phyloP scores from a whole-genome alignment of 768 basidiomycete species.

The Boletus reticulatus region DNA sequence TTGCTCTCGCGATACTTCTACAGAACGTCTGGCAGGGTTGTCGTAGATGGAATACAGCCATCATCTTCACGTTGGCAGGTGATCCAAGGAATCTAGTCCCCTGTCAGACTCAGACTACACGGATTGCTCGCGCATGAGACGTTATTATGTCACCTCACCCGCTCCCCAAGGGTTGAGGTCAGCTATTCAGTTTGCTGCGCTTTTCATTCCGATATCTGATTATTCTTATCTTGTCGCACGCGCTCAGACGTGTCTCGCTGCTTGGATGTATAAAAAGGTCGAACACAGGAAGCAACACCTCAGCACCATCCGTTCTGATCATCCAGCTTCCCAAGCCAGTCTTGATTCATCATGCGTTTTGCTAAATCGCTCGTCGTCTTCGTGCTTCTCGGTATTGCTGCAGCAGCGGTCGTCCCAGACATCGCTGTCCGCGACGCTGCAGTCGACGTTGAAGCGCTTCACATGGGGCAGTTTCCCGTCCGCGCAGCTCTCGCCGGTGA shows the following conservation, averaged over 20 bases:
- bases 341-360: slow-evolving; percentile 7
- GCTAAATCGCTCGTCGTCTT: slow-evolving; percentile 5
- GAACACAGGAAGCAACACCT: background rate
- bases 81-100: background rate
- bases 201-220: background rate
- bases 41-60: too few relatives aligned
- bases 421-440: background rate
- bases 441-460: too few relatives aligned
- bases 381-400: background rate
- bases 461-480: too few relatives aligned
- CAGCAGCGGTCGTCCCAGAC: slow-evolving; percentile 5
- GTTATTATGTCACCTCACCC: background rate
- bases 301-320: background rate
- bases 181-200: background rate
- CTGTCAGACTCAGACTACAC: background rate
- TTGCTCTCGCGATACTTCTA: background rate
- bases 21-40: too few relatives aligned
- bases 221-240: background rate
- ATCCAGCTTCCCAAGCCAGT: background rate
- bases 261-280: background rate
- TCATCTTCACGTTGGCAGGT: too few relatives aligned
- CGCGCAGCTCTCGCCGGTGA: too few relatives aligned
- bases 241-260: background rate
- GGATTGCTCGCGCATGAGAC: background rate
- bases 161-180: background rate